Evolutionary conservation across 2,329 filamentous ascomycete species (phyloP).

Genomic region (Talaromyces sp.): DNA sequence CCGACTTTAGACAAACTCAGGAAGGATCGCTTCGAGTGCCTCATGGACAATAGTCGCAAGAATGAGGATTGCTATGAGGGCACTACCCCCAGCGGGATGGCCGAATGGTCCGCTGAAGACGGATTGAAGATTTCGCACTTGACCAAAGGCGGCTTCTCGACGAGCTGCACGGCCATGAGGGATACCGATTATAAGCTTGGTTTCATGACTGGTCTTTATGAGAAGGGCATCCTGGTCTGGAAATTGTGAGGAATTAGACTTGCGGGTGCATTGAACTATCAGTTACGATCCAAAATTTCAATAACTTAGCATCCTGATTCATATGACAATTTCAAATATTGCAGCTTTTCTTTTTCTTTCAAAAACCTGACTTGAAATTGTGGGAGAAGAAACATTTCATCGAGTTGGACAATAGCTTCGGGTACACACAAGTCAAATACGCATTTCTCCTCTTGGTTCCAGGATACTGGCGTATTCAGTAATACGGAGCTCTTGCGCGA

Average conservation of each 20-base stretch:
- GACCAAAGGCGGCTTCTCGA: constrained; percentile 1
- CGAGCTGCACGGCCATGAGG: constrained; percentile 11
- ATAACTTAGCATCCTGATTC: neutral
- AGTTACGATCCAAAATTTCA: neutral
- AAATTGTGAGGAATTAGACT: neutral
- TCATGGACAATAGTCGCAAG: neutral
- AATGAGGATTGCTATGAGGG: neutral
- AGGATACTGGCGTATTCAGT: neutral
- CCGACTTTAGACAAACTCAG: constrained; percentile 8
- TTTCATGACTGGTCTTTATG: constrained; percentile 13
- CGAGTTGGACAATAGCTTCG: neutral
- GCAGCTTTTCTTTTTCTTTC: neutral
- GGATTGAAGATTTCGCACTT: neutral
- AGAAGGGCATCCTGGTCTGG: constrained; percentile 14
- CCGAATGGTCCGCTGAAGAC: neutral
- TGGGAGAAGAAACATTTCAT: neutral
- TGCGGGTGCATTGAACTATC: neutral
- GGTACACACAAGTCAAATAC: neutral
- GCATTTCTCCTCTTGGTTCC: neutral
- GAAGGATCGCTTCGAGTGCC: constrained; percentile 1
- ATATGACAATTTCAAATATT: neutral
- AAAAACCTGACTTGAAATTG: neutral
- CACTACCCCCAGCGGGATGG: neutral
- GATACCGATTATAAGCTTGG: constrained; percentile 12
- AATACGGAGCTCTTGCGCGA: neutral